Base-by-base conservation (phyloP, 2,329 filamentous ascomycete genomes). In the Cladosporium sp. region DNA sequence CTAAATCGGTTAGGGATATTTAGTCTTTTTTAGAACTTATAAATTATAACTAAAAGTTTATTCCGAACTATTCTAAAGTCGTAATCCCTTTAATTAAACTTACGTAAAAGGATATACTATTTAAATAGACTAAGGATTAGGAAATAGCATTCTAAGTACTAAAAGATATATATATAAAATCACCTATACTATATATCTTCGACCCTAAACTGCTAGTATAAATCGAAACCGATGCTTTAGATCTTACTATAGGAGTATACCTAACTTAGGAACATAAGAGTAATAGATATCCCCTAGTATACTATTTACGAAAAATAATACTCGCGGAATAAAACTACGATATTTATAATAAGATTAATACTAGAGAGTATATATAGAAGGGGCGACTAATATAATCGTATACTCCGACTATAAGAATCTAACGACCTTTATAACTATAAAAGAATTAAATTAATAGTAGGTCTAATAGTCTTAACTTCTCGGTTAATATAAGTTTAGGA, bases 271-370 rank as follows among this genome's bases (percentile, higher is more conserved):
- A 60, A 24, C 25, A 58, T 36, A 35, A 45, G 37, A 32, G 56
- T 34, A 42, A 60, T 39, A 48, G 44, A 57, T 47, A 61, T 17
- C 56, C 35, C 39, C 32, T 63, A 47, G 59, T 55, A 15, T 63
- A 63, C 51, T 61, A 60, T 48, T 63, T 50, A 34, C 32, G 44
- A 32, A 61, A 60, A 35, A 61, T 63, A 28, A 57, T 25, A 34
- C 61, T 25, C 9, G 44, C 19, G 25, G 59, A 63, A 57, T n/a
- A 56, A 36, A 60, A 60, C 52, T 63, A 63, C 35, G 28, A 61
- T 25, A 58, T 63, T 28, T 37, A 61, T 54, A 44, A 64, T 40
- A 61, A 62, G 37, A 57, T 28, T 15, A 42, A 42, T 15, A 42
- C 19, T 42, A 15, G 19, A 22, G 10, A 24, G 39, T 42, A 20